phyloP scores from a whole-genome alignment of 495 filamentous ascomycete genomes.

The Penicillium simplicissimum region DNA sequence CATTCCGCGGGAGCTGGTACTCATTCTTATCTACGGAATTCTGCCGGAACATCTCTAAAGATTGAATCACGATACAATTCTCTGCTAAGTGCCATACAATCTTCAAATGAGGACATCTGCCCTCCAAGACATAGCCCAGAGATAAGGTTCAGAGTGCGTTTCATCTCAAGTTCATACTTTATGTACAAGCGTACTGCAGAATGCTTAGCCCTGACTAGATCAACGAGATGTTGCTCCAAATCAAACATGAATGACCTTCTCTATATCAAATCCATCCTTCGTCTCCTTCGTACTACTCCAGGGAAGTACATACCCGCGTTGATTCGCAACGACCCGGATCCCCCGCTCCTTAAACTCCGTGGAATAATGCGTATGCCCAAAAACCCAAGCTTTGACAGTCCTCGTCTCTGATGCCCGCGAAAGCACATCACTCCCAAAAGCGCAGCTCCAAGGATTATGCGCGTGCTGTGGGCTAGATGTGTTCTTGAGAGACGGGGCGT shows the following conservation, averaged over 20 bases:
- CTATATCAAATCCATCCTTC: slow-evolving; percentile 19
- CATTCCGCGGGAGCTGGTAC: too few species aligned
- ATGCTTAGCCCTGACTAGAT: too few species aligned
- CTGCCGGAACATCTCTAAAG: too few species aligned
- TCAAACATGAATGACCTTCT: slow-evolving; percentile 22
- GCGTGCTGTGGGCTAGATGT: slow-evolving; percentile 47
- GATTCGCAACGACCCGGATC: slow-evolving; percentile 52
- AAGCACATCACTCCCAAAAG: slow-evolving; percentile 56
- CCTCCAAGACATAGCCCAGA: too few species aligned
- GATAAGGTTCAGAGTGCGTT: too few species aligned
- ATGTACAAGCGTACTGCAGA: too few species aligned
- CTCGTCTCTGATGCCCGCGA: background rate
- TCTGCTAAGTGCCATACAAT: too few species aligned
- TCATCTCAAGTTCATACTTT: too few species aligned
- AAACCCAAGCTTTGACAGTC: slow-evolving; percentile 48
- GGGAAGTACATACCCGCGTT: slow-evolving; percentile 51
- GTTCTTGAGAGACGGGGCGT: slow-evolving; percentile 48
- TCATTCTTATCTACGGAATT: too few species aligned
- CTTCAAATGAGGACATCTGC: too few species aligned
- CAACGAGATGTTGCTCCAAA: background rate
- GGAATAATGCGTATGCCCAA: slow-evolving; percentile 56
- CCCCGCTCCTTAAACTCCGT: slow-evolving; percentile 41
- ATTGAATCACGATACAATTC: too few species aligned
- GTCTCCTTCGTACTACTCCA: slow-evolving; percentile 14
- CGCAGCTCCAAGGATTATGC: slow-evolving; percentile 41